Evolutionary conservation across 2,329 filamentous ascomycete genomes (phyloP).

Genomic region (Penicillium corylophilum): DNA sequence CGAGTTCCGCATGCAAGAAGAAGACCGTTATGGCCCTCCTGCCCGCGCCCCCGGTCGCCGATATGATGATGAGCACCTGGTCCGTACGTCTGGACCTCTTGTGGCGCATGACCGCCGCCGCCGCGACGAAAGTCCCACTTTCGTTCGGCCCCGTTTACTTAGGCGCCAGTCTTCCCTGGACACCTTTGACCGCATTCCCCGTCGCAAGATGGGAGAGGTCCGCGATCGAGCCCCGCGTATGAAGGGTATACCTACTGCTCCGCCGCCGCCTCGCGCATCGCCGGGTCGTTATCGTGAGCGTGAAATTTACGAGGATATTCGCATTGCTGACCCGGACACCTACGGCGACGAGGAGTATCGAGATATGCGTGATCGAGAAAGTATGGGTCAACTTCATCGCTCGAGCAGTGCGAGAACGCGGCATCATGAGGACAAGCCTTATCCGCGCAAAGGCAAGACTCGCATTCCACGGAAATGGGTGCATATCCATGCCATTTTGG

Average conservation of each 20-base stretch:
- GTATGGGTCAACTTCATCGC: conserved; percentile 48
- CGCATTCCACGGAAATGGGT: conserved; percentile 80
- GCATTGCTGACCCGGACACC: conserved; percentile 64
- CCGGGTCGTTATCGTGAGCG: conserved; percentile 60
- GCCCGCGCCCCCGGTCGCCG: conserved; percentile 38
- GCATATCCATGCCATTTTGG: conserved; percentile 74
- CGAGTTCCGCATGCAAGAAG: conserved; percentile 42
- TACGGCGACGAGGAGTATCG: conserved; percentile 73
- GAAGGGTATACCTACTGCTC: conserved; percentile 55
- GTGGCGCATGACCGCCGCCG: conserved; percentile 58
- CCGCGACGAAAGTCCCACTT: conserved; percentile 50
- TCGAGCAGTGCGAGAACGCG: conserved; percentile 42
- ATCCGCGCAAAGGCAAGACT: conserved; percentile 84
- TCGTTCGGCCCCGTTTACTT: conserved; percentile 65
- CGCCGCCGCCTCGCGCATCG: conserved; percentile 48
- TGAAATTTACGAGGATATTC: conserved; percentile 64
- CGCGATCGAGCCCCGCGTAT: conserved; percentile 48
- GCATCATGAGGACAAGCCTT: conserved; percentile 46
- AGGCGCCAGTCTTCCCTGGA: conserved; percentile 86
- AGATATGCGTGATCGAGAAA: conserved; percentile 63
- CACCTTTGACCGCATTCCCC: conserved; percentile 77
- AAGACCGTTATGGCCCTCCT: conserved; percentile 46
- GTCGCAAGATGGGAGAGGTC: conserved; percentile 49
- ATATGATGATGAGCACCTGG: conserved; percentile 44
- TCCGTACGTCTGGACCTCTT: conserved; percentile 51